Base-by-base conservation (phyloP, 2,329 filamentous ascomycete genomes). In the Fusarium nisikadoi region DNA sequence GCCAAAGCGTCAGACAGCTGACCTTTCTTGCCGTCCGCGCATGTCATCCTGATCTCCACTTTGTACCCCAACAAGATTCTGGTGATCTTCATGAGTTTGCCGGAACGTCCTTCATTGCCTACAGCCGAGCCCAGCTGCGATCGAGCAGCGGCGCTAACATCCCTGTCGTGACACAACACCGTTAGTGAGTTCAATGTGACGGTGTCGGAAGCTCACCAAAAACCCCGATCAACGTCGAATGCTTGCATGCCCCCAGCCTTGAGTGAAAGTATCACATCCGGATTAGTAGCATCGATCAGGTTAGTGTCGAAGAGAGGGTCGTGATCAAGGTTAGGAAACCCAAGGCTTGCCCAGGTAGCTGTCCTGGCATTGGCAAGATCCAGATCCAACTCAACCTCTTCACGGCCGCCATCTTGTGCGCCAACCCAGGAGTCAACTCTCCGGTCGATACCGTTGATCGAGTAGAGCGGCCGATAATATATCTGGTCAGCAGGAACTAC, bases 381-480 rank as follows among this genome's bases (percentile, higher is more conserved):
- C 3, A 53, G 33, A 27, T 53, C 33, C 6, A 53, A 9, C 7
- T 53, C 13, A 12, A 53, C 3, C 14, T 53, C 49, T 39, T 53
- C 49, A 17, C 23, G 49, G 2, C 49, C 33, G 4, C 49, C 49
- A 0, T 53, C 23, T 0, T 39, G 33, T 0, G 33, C 49, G 0
- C 49, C 33, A 1, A 53, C 49, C 49, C 49, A 53, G 2, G 33
- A 53, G 2, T 53, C 49, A 9, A 27, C 23, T 38, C 33, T 27
- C 0, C 49, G 19, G 23, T 53, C 49, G 4, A 53, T 12, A 2
- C 33, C 49, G 14, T 53, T 53, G 3, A 39, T 53, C 7, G 49
- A 53, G 10, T 39, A 53, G 2, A 53, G 11, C 3, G 49, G 33
- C 2, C 23, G 13, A 12, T 27, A 39, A n/a, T 53, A 53, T 2